Percentiles rank a stretch among this genome's conserved stretches.
Evolutionary conservation across 352 stramenopile genomes (phyloP).

Genomic region (Globisporangium emineosum): DNA sequence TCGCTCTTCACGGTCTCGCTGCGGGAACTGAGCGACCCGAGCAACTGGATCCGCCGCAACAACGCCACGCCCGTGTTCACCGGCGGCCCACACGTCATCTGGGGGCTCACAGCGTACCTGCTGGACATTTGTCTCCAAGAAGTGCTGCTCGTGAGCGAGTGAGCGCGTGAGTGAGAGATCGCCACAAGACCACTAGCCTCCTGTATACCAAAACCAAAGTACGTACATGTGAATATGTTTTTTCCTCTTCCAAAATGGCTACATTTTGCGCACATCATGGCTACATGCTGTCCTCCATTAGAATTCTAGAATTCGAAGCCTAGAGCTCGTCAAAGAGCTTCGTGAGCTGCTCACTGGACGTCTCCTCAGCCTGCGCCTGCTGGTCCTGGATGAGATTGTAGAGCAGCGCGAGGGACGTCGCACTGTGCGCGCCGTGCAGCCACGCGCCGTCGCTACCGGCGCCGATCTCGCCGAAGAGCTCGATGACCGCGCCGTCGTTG

Average conservation of each 20-base stretch:
- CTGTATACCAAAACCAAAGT: background rate
- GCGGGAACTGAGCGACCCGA: conserved; percentile 76
- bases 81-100: conserved; percentile 94
- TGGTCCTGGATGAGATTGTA: conserved; percentile 58
- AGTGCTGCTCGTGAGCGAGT: conserved; percentile 43
- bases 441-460: conserved; percentile 34
- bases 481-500: conserved; percentile 78
- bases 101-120: conserved; percentile 96
- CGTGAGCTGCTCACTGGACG: background rate
- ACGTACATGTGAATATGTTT: background rate
- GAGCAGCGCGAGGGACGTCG: conserved; percentile 39
- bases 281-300: background rate
- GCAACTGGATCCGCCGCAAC: conserved; percentile 74
- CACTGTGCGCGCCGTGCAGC: conserved; percentile 28
- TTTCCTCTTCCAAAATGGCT: conserved; percentile 1
- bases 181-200: background rate
- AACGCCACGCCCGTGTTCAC: conserved; percentile 93
- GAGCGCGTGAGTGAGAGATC: background rate
- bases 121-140: conserved; percentile 86
- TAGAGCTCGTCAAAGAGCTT: conserved; percentile 14
- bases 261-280: background rate
- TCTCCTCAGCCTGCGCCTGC: conserved; percentile 3
- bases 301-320: no score
- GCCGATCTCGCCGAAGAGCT: conserved; percentile 76
- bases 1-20: conserved; percentile 96